These are phyloP conservation scores for Capsicum baccatum DNA, from an alignment of 257 asterid species.

Conservation along the genomic window DNA sequence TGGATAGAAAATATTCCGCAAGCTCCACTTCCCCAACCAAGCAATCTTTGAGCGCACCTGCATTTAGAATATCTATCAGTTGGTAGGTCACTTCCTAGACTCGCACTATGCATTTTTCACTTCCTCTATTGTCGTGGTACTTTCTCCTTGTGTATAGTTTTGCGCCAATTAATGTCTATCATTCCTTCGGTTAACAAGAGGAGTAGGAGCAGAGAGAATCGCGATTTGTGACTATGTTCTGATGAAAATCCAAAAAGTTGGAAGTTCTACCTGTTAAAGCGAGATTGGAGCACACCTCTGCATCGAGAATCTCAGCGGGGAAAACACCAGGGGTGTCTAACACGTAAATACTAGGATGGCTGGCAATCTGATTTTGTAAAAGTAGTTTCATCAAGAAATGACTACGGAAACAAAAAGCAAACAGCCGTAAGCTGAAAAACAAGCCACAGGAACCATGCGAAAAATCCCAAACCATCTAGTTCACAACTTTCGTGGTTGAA, in stretches of 20 bases:
- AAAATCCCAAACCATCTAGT: neutral
- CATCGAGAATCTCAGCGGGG: conserved; percentile 60
- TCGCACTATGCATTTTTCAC: no score
- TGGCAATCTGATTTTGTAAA: conserved; percentile 65
- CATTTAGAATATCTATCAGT: no score
- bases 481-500: neutral
- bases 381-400: neutral
- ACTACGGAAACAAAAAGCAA: neutral
- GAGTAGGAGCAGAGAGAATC: neutral
- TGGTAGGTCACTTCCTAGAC: no score
- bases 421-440: neutral
- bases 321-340: conserved; percentile 87
- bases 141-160: no score
- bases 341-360: conserved; percentile 83
- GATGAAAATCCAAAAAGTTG: neutral
- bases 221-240: neutral
- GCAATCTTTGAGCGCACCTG: no score
- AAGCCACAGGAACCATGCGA: neutral
- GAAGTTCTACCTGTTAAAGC: conserved; percentile 72
- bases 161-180: no score
- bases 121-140: no score
- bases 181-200: no score
- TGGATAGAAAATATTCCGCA: conserved; percentile 70
- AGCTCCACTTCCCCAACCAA: no score
- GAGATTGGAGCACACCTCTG: conserved; percentile 71